Percentiles rank a stretch among this genome's conserved stretches.
phyloP scores from a whole-genome alignment of 768 basidiomycete species.

The Termitomyces sp. region DNA sequence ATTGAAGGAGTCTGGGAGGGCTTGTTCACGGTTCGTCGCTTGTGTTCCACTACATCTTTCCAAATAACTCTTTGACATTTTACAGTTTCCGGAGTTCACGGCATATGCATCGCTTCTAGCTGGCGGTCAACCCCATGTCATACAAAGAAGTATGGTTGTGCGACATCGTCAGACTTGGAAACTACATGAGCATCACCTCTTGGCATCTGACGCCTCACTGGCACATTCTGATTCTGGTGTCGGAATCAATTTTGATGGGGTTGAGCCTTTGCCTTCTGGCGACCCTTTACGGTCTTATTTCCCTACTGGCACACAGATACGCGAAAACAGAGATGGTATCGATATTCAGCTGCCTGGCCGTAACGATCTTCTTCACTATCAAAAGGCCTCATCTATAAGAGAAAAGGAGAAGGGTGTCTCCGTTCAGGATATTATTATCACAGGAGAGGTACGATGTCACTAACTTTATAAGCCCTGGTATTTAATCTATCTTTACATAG shows the following conservation, averaged over 20 bases:
- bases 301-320: conserved; percentile 47
- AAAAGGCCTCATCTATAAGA: conserved; percentile 17
- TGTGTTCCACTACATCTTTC: no score
- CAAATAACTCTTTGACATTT: not conserved
- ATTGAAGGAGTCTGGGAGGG: conserved; percentile 82
- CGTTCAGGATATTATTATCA: conserved; percentile 62
- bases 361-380: conserved; percentile 27
- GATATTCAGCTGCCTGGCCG: conserved; percentile 42
- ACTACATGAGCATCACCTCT: conserved; percentile 70
- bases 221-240: conserved; percentile 29
- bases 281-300: conserved; percentile 63
- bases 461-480: not conserved
- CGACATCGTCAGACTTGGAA: conserved; percentile 91
- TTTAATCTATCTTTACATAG: conserved; percentile 31
- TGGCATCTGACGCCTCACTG: conserved; percentile 25
- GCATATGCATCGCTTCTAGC: conserved; percentile 77
- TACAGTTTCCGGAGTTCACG: conserved; percentile 79
- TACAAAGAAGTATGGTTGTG: conserved; percentile 75
- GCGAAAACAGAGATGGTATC: conserved; percentile 45
- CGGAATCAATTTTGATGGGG: conserved; percentile 24
- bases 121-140: conserved; percentile 57
- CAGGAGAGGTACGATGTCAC: conserved; percentile 57
- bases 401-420: conserved; percentile 17
- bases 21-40: conserved; percentile 57
- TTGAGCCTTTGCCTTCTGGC: conserved; percentile 47